Evolutionary conservation across 306 rosid genomes (phyloP), one percentile per base, ranked within the genome.

Genomic region (Astragalus glycyphyllos): DNA sequence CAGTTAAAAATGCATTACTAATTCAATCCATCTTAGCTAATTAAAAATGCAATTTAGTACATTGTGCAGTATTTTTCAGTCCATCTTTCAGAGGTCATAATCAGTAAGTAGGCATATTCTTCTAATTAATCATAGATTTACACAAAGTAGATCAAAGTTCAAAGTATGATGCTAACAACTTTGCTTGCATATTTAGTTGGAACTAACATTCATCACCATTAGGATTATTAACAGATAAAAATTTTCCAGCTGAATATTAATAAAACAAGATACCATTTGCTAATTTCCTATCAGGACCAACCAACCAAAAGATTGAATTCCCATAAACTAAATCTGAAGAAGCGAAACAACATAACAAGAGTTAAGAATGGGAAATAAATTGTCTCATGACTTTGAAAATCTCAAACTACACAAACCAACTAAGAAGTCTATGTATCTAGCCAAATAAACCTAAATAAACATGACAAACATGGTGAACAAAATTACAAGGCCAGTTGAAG

Each of bases 391-490:
- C 72, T 13, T 47, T n/a, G 74, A 79, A 81, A 77, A 71, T 71
- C 78, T 79, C 65, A 54, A 32, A 69, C 96, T 85, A 85, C 86
- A 84, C 86, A 84, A 78, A 84, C 79, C 80, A 85, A 44, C 93
- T 77, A 77, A 88, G 56, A 73, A 71, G 85, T 77, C 89, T 75
- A 90, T 57, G 80, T 80, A 85, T 79, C 83, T 40, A 72, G 89
- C 83, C 88, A 82, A 71, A 81, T 77, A 85, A 78, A 86, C 75
- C n/a, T n/a, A n/a, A n/a, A n/a, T n/a, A n/a, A n/a, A 80, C 84
- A 83, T 86, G 80, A 90, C 75, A 81, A 83, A 78, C 82, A 68
- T 79, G 82, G 75, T 71, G 78, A 82, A 77, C 31, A n/a, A 77
- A 56, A 72, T 65, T 56, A 53, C 83, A 51, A 73, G 75, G 77